phyloP scores from a whole-genome alignment of 2,329 filamentous ascomycete species.

The Cercospora janseana region DNA sequence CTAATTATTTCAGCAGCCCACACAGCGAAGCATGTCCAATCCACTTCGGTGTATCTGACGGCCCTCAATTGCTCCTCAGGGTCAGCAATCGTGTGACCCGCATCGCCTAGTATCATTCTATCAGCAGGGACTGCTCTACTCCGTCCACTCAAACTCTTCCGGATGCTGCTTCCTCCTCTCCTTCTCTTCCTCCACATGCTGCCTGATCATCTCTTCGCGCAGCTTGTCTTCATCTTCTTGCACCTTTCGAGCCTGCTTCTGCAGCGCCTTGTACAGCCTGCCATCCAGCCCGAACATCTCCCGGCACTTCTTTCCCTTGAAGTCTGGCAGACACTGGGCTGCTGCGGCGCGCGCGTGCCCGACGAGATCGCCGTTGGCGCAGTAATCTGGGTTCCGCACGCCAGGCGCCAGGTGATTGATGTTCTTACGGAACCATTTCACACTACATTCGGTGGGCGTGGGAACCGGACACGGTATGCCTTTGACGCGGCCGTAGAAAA shows the following conservation, averaged over 20 bases:
- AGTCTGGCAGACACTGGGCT: background rate
- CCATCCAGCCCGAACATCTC: constrained; percentile 2
- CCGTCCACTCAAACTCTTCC: background rate
- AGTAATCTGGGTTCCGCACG: background rate
- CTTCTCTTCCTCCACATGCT: background rate
- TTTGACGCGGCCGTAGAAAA: background rate
- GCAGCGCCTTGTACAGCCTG: too few relatives aligned
- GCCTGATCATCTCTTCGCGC: too few relatives aligned
- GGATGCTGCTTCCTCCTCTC: background rate
- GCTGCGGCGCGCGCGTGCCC: background rate
- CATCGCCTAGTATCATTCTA: too few relatives aligned
- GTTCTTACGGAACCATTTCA: background rate
- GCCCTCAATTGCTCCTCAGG: too few relatives aligned
- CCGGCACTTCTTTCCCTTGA: background rate
- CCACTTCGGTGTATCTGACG: too few relatives aligned
- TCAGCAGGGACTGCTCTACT: background rate
- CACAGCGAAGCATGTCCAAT: too few relatives aligned
- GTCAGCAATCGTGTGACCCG: too few relatives aligned
- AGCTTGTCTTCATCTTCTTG: background rate
- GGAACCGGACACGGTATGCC: background rate
- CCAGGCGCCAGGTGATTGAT: background rate
- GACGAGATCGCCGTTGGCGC: background rate
- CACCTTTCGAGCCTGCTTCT: background rate
- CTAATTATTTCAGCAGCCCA: too few relatives aligned
- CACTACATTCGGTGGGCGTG: background rate